Conservation (phyloP, 768 basidiomycete genomes). For the Albatrellus ellisii region DNA sequence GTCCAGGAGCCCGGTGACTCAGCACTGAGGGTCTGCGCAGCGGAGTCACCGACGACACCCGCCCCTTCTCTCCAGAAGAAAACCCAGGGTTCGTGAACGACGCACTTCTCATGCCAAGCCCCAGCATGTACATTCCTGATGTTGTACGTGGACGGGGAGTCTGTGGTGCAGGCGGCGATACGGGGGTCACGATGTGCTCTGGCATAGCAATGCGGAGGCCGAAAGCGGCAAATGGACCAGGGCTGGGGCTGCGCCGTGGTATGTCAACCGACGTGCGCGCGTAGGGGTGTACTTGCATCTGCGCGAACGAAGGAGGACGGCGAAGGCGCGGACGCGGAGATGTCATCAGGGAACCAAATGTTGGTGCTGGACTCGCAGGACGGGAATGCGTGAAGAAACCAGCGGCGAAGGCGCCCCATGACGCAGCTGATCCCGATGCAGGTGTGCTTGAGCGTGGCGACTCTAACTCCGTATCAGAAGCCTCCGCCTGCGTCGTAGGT, state of each 20-base stretch:
- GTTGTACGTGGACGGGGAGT: constrained; percentile 32
- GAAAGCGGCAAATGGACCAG: constrained; percentile 29
- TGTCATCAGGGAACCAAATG: constrained; percentile 64
- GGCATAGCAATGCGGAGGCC: constrained; percentile 52
- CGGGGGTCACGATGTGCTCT: constrained; percentile 17
- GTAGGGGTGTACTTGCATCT: constrained; percentile 15
- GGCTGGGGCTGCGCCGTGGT: not conserved
- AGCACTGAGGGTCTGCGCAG: too few species aligned
- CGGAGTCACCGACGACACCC: too few species aligned
- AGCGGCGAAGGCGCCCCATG: constrained; percentile 45
- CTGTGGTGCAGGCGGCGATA: constrained; percentile 12
- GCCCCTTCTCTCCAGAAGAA: too few species aligned
- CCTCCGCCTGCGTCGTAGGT: constrained; percentile 9
- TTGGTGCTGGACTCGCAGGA: constrained; percentile 32
- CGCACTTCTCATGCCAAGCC: constrained; percentile 34
- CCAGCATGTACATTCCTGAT: constrained; percentile 53
- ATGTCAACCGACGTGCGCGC: constrained; percentile 11
- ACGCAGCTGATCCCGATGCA: too few species aligned
- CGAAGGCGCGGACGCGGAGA: constrained; percentile 46
- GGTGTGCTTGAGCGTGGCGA: constrained; percentile 8
- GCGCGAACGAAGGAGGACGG: constrained; percentile 28
- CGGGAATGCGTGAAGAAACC: constrained; percentile 33
- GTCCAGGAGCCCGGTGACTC: too few species aligned
- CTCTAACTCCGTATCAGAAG: constrained; percentile 1
- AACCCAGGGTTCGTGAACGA: too few species aligned